Percentiles rank a stretch among this genome's conserved stretches.
Conservation (phyloP, 73 alveolate genomes). For the Uronychia setigera region DNA sequence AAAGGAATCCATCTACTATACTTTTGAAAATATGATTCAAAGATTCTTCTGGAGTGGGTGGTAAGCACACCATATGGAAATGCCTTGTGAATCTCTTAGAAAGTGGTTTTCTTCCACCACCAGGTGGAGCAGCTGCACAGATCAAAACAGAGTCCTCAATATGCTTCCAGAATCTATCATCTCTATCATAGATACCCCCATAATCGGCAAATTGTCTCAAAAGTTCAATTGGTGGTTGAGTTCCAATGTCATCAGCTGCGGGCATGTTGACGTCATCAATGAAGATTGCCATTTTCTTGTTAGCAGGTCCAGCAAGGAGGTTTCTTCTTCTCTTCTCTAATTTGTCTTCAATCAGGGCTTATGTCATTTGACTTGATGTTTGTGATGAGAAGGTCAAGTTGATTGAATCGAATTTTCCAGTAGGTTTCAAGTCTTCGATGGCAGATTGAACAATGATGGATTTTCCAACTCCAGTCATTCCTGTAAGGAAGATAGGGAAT, state of each 20-base stretch:
- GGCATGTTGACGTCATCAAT: slow-evolving; percentile 98
- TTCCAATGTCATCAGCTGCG: slow-evolving; percentile 90
- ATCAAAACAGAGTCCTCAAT: slow-evolving; percentile 89
- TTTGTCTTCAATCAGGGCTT: slow-evolving; percentile 89
- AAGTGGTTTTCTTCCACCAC: slow-evolving; percentile 87
- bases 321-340: slow-evolving; percentile 94
- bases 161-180: slow-evolving; percentile 85
- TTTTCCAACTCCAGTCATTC: slow-evolving; percentile 98
- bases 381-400: slow-evolving; percentile 89
- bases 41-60: slow-evolving; percentile 87
- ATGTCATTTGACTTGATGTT: slow-evolving; percentile 88
- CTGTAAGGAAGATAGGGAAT: slow-evolving; percentile 94
- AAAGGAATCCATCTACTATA: slow-evolving; percentile 79
- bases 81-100: slow-evolving; percentile 86
- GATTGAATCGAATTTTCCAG: slow-evolving; percentile 76
- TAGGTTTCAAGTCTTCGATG: slow-evolving; percentile 64
- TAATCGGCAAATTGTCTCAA: slow-evolving; percentile 89
- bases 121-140: slow-evolving; percentile 98
- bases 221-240: slow-evolving; percentile 95
- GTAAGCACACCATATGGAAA: slow-evolving; percentile 87
- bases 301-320: slow-evolving; percentile 90
- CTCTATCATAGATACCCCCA: slow-evolving; percentile 92
- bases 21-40: slow-evolving; percentile 74
- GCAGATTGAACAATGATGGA: slow-evolving; percentile 81
- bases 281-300: slow-evolving; percentile 88